A percentile compares a stretch with the other conserved stretches of the same genome.
Conservation (phyloP, 768 basidiomycete species). For the Rhizopogon salebrosus region DNA sequence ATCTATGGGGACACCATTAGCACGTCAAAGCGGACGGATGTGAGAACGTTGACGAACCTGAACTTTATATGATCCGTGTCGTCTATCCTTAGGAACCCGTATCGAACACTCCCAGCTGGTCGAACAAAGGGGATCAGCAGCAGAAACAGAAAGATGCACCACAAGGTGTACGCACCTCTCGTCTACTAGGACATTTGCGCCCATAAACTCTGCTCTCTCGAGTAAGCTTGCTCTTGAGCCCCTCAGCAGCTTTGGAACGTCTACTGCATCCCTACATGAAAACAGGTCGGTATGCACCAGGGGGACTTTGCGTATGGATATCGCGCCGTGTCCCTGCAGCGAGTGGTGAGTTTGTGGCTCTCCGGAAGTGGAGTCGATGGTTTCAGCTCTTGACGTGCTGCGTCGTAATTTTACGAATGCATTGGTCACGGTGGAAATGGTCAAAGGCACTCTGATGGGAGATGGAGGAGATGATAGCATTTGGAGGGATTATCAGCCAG, state of each 20-base stretch:
- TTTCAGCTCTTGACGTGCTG: constrained; percentile 18
- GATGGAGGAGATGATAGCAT: constrained; percentile 20
- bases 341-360: constrained; percentile 32
- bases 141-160: background rate
- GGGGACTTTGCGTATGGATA: constrained; percentile 23
- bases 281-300: constrained; percentile 40
- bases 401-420: constrained; percentile 51
- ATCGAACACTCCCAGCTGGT: constrained; percentile 64
- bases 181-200: constrained; percentile 59
- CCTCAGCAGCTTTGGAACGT: constrained; percentile 51
- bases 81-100: constrained; percentile 43
- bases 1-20: constrained; percentile 36
- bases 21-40: background rate
- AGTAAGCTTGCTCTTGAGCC: constrained; percentile 47
- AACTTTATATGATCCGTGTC: constrained; percentile 53
- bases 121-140: background rate
- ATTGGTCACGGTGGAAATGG: constrained; percentile 40
- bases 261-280: constrained; percentile 59
- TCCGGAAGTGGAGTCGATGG: constrained; percentile 34
- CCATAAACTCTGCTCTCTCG: constrained; percentile 42
- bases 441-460: constrained; percentile 17
- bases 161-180: constrained; percentile 50
- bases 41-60: constrained; percentile 36
- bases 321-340: constrained; percentile 24
- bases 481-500: background rate